Evolutionary conservation across 495 filamentous ascomycete genomes (phyloP), one percentile per base, ranked within the genome.

Genomic region (Podospora tetraspora): DNA sequence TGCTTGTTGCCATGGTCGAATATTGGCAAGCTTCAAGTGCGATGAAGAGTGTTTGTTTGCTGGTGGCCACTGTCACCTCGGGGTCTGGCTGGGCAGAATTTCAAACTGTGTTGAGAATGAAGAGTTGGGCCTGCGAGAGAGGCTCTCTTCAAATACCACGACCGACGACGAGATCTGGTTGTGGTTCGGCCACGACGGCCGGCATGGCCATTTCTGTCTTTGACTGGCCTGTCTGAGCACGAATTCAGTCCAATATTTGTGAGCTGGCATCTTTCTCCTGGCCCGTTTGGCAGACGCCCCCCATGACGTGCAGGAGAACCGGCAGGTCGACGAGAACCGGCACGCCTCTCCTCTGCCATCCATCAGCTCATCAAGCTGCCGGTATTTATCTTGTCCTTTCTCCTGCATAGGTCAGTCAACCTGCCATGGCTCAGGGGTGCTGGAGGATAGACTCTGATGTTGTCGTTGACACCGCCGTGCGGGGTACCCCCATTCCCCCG

Each of bases 1-100:
- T 61, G 11, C 74, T 71, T 10, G 72, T 66, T 63, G 74, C 70
- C 75, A 73, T 75, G 69, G 64, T 64, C 8, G 9, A 24, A 24
- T 23, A 9, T 16, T 32, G 52, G 56, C 8, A 21, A 32, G 12
- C 1, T 1, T 12, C 30, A 11, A 52, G 24, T 58, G 8, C 24
- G 21, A 19, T n/a, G n/a, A 23, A 59, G 21, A 21, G 11, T 32
- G 60, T 21, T 52, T n/a, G 43, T 8, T 7, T 2, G 16, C 19
- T 7, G 43, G 16, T n/a, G 16, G 16, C 19, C 43, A 37, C 34
- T 37, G 11, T 37, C 12, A 37, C 34, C 13, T 16, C 3, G 34
- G 3, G 34, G 16, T 37, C 13, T 16, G 34, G 34, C 34, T 43
- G 34, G 13, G 2, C 7, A 8, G 43, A 8, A 52, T 52, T 52